Base-by-base conservation (phyloP, 306 rosid genomes). In the Prinsepia uniflora region DNA sequence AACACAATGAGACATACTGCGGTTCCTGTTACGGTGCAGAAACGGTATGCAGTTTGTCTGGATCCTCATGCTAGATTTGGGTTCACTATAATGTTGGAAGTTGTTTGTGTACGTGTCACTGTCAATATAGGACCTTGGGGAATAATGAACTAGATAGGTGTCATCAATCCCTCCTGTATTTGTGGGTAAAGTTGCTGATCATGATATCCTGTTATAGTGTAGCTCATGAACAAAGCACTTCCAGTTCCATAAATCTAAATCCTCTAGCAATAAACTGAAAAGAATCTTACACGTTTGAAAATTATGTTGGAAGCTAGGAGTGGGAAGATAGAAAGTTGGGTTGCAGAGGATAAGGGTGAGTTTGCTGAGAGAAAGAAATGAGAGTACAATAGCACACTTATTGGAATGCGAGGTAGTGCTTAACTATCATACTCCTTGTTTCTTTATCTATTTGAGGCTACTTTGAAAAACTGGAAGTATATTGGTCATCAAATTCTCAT, bases 21-120 rank as follows among this genome's bases (percentile, higher is more conserved):
- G 99, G 99, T 42, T 95, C 99, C 62, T 95, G 99, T 77, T 91
- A 40, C 75, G 99, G 97, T 76, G 92, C 97, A 71, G 99, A 95
- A 87, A 49, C 70, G 82, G 99, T 91, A 89, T 77, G 88, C 72
- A 81, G 67, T 24, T 19, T 69, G 7, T 84, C 45, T 74, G 50
- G 70, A 20, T 7, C 15, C 24, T 41, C 59, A 12, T 73, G 58
- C 56, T 53, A 5, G 4, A 54, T 43, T 36, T 74, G 70, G 17
- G 56, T 54, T 59, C 10, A 30, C 10, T 17, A 65, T 59, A 8
- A 18, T 67, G 49, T 36, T 47, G 68, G 13, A 61, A 40, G 30
- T 6, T 41, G 42, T 63, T 30, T 67, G 24, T 68, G 56, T 22
- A 54, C 15, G 3, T 1, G 12, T 53, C 34, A 36, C 1, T 1